Conservation (phyloP, 345 rosid genomes). For the Moricandia arvensis region DNA sequence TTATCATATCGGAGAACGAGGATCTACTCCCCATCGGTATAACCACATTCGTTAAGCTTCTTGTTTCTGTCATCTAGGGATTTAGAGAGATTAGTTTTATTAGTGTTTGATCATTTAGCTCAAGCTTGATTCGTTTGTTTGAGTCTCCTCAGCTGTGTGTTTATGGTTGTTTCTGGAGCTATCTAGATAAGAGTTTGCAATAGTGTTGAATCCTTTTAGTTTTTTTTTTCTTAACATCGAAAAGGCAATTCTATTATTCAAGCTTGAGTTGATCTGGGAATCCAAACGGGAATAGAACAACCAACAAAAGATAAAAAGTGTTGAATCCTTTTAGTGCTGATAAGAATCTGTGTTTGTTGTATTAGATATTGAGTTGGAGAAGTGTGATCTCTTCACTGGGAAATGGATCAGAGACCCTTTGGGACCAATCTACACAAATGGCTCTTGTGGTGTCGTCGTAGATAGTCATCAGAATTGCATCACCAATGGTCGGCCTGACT, state of each 20-base stretch:
- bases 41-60: background rate
- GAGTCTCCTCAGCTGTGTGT: background rate
- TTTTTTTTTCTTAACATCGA: too few species aligned
- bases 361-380: slow-evolving; percentile 45
- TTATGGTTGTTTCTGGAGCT: too few species aligned
- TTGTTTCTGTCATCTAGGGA: slow-evolving; percentile 20
- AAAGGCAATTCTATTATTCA: too few species aligned
- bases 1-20: slow-evolving; percentile 41
- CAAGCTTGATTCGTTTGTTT: slow-evolving; percentile 6
- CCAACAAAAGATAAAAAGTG: too few species aligned
- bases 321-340: too few species aligned
- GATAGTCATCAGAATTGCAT: slow-evolving; percentile 88
- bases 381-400: slow-evolving; percentile 78
- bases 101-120: background rate
- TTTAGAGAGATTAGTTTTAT: background rate
- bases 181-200: too few species aligned
- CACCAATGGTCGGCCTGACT: slow-evolving; percentile 84
- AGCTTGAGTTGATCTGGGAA: too few species aligned
- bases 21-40: slow-evolving; percentile 53
- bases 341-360: background rate
- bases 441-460: slow-evolving; percentile 35
- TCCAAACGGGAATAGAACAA: too few species aligned
- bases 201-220: background rate
- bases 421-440: slow-evolving; percentile 45
- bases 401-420: slow-evolving; percentile 79